These are phyloP conservation scores for Cryptococcus deneoformans DNA, from an alignment of 1,284 basidiomycete species.

Conservation along the genomic window DNA sequence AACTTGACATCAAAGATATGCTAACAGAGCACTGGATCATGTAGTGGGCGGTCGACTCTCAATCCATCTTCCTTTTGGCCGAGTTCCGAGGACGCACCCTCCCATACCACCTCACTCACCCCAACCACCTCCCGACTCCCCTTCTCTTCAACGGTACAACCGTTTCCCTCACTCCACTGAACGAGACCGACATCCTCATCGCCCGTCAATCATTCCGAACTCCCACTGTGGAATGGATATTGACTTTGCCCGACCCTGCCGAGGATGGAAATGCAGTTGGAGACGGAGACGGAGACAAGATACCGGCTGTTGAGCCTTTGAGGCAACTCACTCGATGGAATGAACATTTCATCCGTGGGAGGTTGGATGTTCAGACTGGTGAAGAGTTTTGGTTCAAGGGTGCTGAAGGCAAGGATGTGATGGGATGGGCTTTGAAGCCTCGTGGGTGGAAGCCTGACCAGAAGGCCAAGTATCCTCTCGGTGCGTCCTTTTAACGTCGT, in stretches of 20 bases:
- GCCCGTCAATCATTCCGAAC: slow-evolving; percentile 21
- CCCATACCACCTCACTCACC: slow-evolving; percentile 41
- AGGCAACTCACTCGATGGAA: slow-evolving; percentile 59
- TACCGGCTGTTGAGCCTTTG: slow-evolving; percentile 54
- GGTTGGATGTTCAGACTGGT: slow-evolving; percentile 60
- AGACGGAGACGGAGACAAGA: slow-evolving; percentile 17
- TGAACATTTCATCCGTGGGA: slow-evolving; percentile 41
- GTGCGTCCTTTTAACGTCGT: slow-evolving; percentile 5
- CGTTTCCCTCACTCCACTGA: slow-evolving; percentile 22
- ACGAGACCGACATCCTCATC: slow-evolving; percentile 20
- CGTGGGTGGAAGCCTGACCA: slow-evolving; percentile 63
- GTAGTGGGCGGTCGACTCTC: slow-evolving; percentile 70
- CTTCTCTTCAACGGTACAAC: slow-evolving; percentile 38
- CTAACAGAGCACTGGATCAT: neutral
- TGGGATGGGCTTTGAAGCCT: slow-evolving; percentile 80
- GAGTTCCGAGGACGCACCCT: slow-evolving; percentile 62
- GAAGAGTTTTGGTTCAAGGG: slow-evolving; percentile 86
- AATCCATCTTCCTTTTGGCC: slow-evolving; percentile 67
- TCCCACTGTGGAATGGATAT: slow-evolving; percentile 25
- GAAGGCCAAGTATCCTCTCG: slow-evolving; percentile 65
- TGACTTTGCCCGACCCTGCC: slow-evolving; percentile 59
- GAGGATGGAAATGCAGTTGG: slow-evolving; percentile 33
- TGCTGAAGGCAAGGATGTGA: slow-evolving; percentile 64
- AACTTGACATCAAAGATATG: neutral
- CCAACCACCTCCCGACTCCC: slow-evolving; percentile 37